Conservation (phyloP, 441 rosid species). For the Brassica hybrid region DNA sequence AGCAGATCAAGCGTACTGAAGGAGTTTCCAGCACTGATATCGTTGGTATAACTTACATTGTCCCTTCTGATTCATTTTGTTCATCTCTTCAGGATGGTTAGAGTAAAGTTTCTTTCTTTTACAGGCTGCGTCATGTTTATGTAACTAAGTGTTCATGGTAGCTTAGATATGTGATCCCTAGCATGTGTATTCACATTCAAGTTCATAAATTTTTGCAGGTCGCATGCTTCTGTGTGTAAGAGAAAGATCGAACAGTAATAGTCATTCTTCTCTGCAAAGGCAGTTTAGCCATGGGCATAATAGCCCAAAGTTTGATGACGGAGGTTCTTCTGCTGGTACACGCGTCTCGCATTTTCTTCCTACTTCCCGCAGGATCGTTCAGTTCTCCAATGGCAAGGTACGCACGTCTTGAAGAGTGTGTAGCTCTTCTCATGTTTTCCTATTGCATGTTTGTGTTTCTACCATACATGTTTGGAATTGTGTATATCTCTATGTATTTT, state of each 20-base stretch:
- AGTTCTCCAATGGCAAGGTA: conserved; percentile 95
- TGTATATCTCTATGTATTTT: conserved; percentile 3
- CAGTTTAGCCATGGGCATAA: conserved; percentile 47
- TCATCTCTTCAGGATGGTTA: neutral
- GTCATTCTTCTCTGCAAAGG: conserved; percentile 47
- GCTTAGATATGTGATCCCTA: neutral
- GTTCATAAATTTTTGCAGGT: conserved; percentile 45
- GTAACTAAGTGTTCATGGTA: neutral
- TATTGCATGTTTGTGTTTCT: neutral
- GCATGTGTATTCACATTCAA: neutral
- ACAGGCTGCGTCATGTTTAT: neutral
- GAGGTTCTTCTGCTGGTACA: conserved; percentile 42
- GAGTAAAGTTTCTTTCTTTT: neutral
- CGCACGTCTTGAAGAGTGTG: conserved; percentile 4
- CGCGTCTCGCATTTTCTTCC: conserved; percentile 85
- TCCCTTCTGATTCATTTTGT: neutral
- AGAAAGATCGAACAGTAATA: conserved; percentile 49
- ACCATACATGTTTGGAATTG: conserved; percentile 8
- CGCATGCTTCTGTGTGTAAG: conserved; percentile 77
- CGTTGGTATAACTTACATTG: conserved; percentile 64
- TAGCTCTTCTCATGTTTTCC: neutral
- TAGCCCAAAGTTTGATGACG: conserved; percentile 44
- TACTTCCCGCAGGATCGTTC: conserved; percentile 93
- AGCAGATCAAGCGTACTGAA: conserved; percentile 98
- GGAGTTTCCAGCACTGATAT: conserved; percentile 99